Base-by-base conservation (phyloP, 2,329 filamentous ascomycete genomes). In the Pseudocercospora cruenta region DNA sequence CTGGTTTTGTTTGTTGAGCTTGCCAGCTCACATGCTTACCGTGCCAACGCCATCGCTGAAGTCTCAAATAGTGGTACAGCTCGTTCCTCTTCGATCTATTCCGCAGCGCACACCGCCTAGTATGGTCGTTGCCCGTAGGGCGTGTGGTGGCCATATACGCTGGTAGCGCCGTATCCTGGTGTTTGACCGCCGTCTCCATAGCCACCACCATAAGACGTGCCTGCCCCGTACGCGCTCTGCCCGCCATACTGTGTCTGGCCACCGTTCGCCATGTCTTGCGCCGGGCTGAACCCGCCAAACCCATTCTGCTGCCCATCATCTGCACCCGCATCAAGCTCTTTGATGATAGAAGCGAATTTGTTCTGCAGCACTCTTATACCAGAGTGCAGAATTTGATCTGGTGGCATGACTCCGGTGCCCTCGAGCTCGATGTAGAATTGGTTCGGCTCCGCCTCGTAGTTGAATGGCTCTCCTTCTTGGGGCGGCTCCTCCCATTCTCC, bases 401-500 rank as follows among this genome's bases (percentile, higher is more conserved):
- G 94, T 31, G 95, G 92, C 67, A 98, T 87, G 73, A 90, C 92
- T 39, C 95, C 95, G 43, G 91, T 90, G 55, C 91, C 90, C 80
- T 99, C 95, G 55, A 99, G 90, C 76, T 97, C 93, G 75, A 94
- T 91, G 83, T 97, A 99, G 84, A 97, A 99, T 71, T 74, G 72
- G 21, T 71, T 85, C 4, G 95, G 94, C 22, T 90, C 87, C 9
- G 93, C 94, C 73, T 97, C 90, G 80, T 92, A 98, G 81, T 98
- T 90, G 79, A 98, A 98, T 0, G 89, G 86, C 73, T 96, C 92
- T 72, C 93, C 93, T 70, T 95, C 91, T 71, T 91, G 88, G 0
- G 89, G 86, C 8, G 91, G 89, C 59, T 93, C 90, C 78, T 96
- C 93, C 85, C 90, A 92, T 49, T 88, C 86, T 22, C 90, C 89